A percentile compares a stretch with the other conserved stretches of the same genome.
These are phyloP conservation scores for Tilletia indica DNA, from an alignment of 1,284 basidiomycete genomes.

Conservation along the genomic window DNA sequence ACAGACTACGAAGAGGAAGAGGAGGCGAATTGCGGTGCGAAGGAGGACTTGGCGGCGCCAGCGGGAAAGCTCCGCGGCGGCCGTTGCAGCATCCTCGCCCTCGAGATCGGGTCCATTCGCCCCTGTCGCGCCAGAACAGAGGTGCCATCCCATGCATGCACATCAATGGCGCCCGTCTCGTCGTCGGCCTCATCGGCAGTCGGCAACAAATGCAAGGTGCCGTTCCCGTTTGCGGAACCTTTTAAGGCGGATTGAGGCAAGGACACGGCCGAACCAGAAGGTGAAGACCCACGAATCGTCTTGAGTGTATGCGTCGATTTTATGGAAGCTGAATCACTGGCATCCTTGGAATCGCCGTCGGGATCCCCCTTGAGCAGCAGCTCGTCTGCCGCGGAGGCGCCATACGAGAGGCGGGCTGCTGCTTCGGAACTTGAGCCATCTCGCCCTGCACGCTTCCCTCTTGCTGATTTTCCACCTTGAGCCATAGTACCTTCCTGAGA, in stretches of 20 bases:
- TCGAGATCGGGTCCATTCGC: not conserved
- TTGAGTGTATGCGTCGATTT: conserved; percentile 34
- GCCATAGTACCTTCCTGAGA: not conserved
- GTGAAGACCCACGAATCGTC: conserved; percentile 19
- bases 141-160: not conserved
- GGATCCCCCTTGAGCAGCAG: not conserved
- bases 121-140: not conserved
- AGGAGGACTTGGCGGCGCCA: conserved; percentile 36
- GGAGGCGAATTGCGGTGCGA: conserved; percentile 30
- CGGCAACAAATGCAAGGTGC: not conserved
- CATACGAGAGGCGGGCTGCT: too few species aligned
- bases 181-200: not conserved
- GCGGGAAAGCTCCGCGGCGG: not conserved
- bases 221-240: not conserved
- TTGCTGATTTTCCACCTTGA: not conserved
- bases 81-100: not conserved
- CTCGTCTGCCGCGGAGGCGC: not conserved
- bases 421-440: too few species aligned
- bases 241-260: too few species aligned
- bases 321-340: conserved; percentile 26
- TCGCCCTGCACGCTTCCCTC: too few species aligned
- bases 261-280: not conserved
- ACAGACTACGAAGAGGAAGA: conserved; percentile 40
- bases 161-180: not conserved
- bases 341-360: not conserved